Percentiles rank a stretch among this genome's conserved stretches.
phyloP scores from a whole-genome alignment of 345 rosid genomes.

The Cardiospermum halicacabum region DNA sequence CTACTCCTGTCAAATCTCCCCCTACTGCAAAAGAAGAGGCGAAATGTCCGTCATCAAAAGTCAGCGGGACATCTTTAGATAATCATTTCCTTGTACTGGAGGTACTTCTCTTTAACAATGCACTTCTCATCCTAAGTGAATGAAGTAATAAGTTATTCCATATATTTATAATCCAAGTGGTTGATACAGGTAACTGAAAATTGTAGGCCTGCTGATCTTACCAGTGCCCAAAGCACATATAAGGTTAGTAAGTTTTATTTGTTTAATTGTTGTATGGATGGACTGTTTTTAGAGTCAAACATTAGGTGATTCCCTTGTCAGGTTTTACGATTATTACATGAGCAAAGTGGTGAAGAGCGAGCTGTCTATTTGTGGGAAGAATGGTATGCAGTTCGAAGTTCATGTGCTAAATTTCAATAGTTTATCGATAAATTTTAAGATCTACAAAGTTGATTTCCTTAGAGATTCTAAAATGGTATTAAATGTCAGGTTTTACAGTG shows the following conservation, averaged over 20 bases:
- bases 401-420: background rate
- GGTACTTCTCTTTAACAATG: constrained; percentile 32
- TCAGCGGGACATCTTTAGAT: constrained; percentile 25
- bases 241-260: constrained; percentile 50
- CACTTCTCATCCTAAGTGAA: constrained; percentile 3
- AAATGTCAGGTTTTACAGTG: constrained; percentile 63
- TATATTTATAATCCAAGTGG: constrained; percentile 11
- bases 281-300: constrained; percentile 14
- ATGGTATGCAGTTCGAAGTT: constrained; percentile 43
- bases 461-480: constrained; percentile 15
- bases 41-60: constrained; percentile 19
- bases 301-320: constrained; percentile 29
- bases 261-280: constrained; percentile 5
- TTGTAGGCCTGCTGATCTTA: constrained; percentile 30
- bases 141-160: constrained; percentile 1
- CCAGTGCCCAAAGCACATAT: constrained; percentile 37
- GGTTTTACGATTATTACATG: constrained; percentile 91
- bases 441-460: constrained; percentile 8
- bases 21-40: constrained; percentile 22
- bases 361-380: constrained; percentile 76
- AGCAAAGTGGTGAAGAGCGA: constrained; percentile 77
- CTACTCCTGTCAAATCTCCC: constrained; percentile 13
- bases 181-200: constrained; percentile 70
- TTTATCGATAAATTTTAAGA: background rate
- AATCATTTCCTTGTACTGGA: constrained; percentile 78